Conservation (phyloP, 2,329 filamentous ascomycete genomes). For the Rutstroemia sydowiana region DNA sequence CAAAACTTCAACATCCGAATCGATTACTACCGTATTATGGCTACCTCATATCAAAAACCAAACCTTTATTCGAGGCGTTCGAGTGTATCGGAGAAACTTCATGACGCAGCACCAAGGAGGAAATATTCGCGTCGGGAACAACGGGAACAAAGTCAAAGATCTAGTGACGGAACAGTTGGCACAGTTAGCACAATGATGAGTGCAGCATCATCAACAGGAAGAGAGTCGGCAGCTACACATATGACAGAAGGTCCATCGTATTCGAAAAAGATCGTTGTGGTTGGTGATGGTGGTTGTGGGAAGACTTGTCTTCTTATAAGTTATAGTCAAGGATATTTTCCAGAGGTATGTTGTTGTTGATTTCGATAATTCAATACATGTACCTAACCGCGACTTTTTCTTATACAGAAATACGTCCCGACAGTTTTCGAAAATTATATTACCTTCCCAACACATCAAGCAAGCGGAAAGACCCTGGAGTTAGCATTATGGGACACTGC, state of each 20-base stretch:
- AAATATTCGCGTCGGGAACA: slow-evolving; percentile 26
- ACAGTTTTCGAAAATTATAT: slow-evolving; percentile 99
- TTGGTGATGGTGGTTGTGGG: slow-evolving; percentile 94
- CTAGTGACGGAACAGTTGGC: slow-evolving; percentile 85
- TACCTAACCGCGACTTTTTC: not conserved
- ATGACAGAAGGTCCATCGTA: slow-evolving; percentile 86
- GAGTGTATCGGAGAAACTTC: slow-evolving; percentile 28
- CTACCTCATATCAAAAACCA: slow-evolving; percentile 28
- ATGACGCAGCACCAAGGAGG: slow-evolving; percentile 24
- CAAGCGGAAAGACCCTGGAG: slow-evolving; percentile 89
- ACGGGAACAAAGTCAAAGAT: slow-evolving; percentile 39
- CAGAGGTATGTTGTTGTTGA: slow-evolving; percentile 60
- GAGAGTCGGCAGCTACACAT: slow-evolving; percentile 73
- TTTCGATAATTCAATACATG: not conserved
- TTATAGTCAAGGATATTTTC: slow-evolving; percentile 97
- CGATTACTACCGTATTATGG: slow-evolving; percentile 19
- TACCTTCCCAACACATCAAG: slow-evolving; percentile 84
- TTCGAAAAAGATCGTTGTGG: slow-evolving; percentile 99
- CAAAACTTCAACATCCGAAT: not conserved
- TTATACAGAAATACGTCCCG: slow-evolving; percentile 88
- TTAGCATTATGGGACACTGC: slow-evolving; percentile 97
- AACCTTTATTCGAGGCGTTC: slow-evolving; percentile 23
- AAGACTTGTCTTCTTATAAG: slow-evolving; percentile 98
- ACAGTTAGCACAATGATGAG: slow-evolving; percentile 82
- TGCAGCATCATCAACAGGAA: slow-evolving; percentile 57